Evolutionary conservation across 176 grass and related monocot genomes (phyloP).

Genomic region (Zoysia pacifica): DNA sequence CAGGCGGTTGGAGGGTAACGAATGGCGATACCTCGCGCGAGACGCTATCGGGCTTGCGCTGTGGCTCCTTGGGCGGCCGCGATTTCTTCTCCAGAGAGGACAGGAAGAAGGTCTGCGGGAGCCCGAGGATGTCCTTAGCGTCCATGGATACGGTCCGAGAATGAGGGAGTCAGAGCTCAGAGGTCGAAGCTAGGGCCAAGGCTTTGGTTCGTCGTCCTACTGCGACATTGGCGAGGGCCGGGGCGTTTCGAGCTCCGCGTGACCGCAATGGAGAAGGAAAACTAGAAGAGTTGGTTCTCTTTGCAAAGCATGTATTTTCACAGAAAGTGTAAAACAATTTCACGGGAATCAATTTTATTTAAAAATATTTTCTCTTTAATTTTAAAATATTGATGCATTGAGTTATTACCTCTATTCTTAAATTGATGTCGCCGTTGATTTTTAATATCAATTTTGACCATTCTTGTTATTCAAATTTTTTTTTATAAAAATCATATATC

Average conservation of each 20-base stretch:
- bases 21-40: slow-evolving; percentile 62
- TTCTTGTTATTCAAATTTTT: too few relatives aligned
- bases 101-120: slow-evolving; percentile 73
- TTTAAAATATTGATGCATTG: too few relatives aligned
- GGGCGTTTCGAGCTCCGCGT: not conserved
- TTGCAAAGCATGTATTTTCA: too few relatives aligned
- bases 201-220: slow-evolving; percentile 25
- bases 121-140: slow-evolving; percentile 94
- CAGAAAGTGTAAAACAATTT: too few relatives aligned
- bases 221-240: slow-evolving; percentile 20
- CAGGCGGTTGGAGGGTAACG: not conserved
- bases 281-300: not conserved
- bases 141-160: slow-evolving; percentile 54
- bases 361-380: too few relatives aligned
- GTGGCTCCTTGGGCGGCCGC: slow-evolving; percentile 81
- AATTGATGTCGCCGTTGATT: too few relatives aligned
- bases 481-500: too few relatives aligned
- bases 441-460: too few relatives aligned
- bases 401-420: too few relatives aligned
- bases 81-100: slow-evolving; percentile 82
- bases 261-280: not conserved
- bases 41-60: slow-evolving; percentile 95
- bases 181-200: slow-evolving; percentile 48
- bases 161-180: not conserved
- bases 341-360: too few relatives aligned